These are phyloP conservation scores for Mycogone perniciosa DNA, from an alignment of 2,329 filamentous ascomycete species.

Conservation along the genomic window DNA sequence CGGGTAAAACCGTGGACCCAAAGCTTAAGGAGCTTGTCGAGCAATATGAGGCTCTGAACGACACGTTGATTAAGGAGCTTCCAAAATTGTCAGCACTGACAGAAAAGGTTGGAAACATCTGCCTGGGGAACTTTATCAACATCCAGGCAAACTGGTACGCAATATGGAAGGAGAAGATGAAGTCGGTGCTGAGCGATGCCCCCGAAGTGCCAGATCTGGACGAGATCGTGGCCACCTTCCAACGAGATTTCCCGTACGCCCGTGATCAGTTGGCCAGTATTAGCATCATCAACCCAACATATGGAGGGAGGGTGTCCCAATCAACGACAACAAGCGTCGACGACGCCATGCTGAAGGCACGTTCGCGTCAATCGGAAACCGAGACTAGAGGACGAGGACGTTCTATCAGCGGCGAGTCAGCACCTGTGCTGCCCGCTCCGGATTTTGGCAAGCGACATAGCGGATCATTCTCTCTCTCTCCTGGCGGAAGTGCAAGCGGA, in stretches of 20 bases:
- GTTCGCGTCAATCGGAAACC: conserved; percentile 43
- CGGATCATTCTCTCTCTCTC: conserved; percentile 58
- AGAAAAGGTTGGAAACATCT: conserved; percentile 75
- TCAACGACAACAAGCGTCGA: conserved; percentile 53
- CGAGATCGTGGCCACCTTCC: conserved; percentile 72
- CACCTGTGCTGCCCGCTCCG: conserved; percentile 57
- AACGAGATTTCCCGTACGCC: conserved; percentile 68
- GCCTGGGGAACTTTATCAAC: conserved; percentile 74
- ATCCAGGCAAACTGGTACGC: conserved; percentile 79
- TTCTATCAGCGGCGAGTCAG: conserved; percentile 57
- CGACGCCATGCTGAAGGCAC: conserved; percentile 42
- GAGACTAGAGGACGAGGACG: conserved; percentile 50
- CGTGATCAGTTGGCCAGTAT: conserved; percentile 66
- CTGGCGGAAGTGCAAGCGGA: conserved; percentile 33
- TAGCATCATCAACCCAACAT: conserved; percentile 71
- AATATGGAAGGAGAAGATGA: conserved; percentile 78
- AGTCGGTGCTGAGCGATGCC: conserved; percentile 61
- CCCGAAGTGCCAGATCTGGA: conserved; percentile 57
- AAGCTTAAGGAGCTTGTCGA: conserved; percentile 79
- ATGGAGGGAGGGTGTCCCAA: conserved; percentile 50
- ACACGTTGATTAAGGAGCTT: conserved; percentile 86
- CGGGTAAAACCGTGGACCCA: conserved; percentile 79
- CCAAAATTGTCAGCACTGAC: conserved; percentile 77
- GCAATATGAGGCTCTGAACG: conserved; percentile 85
- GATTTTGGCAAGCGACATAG: conserved; percentile 62